phyloP scores from a whole-genome alignment of 1,284 basidiomycete genomes.

The Cutaneotrichosporon cavernicola region DNA sequence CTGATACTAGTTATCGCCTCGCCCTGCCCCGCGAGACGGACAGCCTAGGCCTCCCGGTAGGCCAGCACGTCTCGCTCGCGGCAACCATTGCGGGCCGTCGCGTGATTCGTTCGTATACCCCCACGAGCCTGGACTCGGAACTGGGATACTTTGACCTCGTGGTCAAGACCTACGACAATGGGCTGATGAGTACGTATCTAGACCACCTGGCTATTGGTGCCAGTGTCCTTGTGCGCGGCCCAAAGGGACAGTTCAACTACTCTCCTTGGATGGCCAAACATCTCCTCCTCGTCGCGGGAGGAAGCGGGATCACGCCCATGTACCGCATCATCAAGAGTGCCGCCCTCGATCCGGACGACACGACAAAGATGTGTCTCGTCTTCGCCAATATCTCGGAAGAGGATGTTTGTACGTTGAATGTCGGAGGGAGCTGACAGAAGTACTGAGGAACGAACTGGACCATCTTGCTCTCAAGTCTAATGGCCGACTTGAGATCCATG shows the following conservation, averaged over 20 bases:
- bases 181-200: constrained; percentile 89
- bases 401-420: constrained; percentile 62
- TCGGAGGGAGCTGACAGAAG: constrained; percentile 33
- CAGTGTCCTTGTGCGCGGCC: constrained; percentile 84
- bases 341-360: constrained; percentile 80
- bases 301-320: constrained; percentile 95
- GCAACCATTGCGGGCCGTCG: constrained; percentile 90
- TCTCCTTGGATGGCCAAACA: constrained; percentile 64
- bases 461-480: constrained; percentile 61
- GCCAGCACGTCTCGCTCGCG: constrained; percentile 90
- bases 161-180: constrained; percentile 96
- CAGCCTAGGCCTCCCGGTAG: constrained; percentile 87
- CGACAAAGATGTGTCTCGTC: constrained; percentile 77
- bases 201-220: constrained; percentile 78
- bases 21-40: constrained; percentile 69
- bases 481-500: constrained; percentile 71
- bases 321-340: constrained; percentile 87
- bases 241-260: constrained; percentile 91
- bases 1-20: constrained; percentile 75
- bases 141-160: constrained; percentile 91
- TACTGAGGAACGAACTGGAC: constrained; percentile 79
- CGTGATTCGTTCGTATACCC: constrained; percentile 89
- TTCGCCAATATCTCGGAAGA: constrained; percentile 92
- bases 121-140: constrained; percentile 88
- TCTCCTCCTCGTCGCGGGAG: constrained; percentile 94